A percentile compares a stretch with the other conserved stretches of the same genome.
Evolutionary conservation across 2,329 filamentous ascomycete species (phyloP).

Genomic region (Clonostachys rhizophaga): DNA sequence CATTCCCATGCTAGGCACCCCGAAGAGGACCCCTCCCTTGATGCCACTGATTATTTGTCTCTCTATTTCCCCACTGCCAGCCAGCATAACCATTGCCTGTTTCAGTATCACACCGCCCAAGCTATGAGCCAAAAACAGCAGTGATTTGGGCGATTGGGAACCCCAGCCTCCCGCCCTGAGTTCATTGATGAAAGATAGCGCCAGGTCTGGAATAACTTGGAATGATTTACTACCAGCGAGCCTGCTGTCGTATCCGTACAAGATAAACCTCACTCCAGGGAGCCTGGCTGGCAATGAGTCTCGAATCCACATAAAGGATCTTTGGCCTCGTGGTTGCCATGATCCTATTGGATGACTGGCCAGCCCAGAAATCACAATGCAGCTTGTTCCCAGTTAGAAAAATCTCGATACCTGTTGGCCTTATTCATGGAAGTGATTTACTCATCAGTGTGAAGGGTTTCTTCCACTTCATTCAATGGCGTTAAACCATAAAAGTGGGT

Average conservation of each 20-base stretch:
- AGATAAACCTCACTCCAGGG: neutral
- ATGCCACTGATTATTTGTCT: neutral
- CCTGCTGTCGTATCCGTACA: neutral
- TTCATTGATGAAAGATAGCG: neutral
- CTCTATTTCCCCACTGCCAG: neutral
- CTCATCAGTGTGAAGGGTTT: neutral
- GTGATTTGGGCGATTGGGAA: neutral
- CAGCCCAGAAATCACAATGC: neutral
- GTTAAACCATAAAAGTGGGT: neutral
- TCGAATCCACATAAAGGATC: neutral
- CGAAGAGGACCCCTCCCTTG: neutral
- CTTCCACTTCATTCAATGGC: neutral
- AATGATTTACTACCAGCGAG: neutral
- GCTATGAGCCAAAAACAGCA: neutral
- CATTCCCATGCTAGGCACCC: neutral
- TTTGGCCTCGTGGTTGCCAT: neutral
- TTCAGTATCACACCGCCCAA: slow-evolving; percentile 1
- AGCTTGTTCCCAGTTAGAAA: neutral
- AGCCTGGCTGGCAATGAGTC: neutral
- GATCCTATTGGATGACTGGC: neutral
- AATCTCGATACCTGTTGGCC: neutral
- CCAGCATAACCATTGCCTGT: neutral
- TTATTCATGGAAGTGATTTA: neutral
- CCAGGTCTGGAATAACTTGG: neutral
- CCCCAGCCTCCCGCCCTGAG: neutral